phyloP scores from a whole-genome alignment of 2,329 filamentous ascomycete genomes.

The Laburnicola sp. region DNA sequence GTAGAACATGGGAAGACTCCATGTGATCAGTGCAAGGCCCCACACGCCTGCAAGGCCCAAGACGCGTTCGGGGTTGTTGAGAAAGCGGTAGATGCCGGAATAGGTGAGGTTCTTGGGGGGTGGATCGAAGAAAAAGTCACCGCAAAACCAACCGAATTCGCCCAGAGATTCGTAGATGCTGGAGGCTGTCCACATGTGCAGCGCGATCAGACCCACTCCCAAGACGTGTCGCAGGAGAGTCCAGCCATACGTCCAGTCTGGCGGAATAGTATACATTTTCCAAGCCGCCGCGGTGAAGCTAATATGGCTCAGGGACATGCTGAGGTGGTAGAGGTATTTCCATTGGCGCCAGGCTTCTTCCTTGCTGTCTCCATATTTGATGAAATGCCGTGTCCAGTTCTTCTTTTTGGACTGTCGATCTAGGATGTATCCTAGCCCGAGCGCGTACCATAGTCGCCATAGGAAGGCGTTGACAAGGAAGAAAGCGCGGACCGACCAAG shows the following conservation, averaged over 20 bases:
- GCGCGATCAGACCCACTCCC: conserved; percentile 74
- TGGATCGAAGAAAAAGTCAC: conserved; percentile 96
- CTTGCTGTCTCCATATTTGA: conserved; percentile 90
- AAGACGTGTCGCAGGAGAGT: conserved; percentile 85
- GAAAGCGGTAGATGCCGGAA: conserved; percentile 93
- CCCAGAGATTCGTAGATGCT: conserved; percentile 95
- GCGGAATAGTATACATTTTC: conserved; percentile 92
- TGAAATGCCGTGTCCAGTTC: conserved; percentile 94
- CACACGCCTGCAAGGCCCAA: conserved; percentile 93
- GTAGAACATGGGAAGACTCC: conserved; percentile 82
- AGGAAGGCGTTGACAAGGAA: conserved; percentile 79
- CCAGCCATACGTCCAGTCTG: conserved; percentile 84
- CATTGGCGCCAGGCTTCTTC: conserved; percentile 96
- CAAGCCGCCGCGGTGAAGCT: conserved; percentile 89
- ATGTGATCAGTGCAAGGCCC: conserved; percentile 92
- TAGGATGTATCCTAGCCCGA: conserved; percentile 84
- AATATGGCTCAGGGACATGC: conserved; percentile 84
- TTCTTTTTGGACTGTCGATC: conserved; percentile 86
- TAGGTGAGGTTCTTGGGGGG: conserved; percentile 82
- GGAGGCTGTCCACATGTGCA: conserved; percentile 89
- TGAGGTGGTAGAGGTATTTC: conserved; percentile 94
- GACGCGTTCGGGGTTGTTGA: conserved; percentile 96
- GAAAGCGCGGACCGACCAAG: conserved; percentile 71
- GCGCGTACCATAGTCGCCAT: conserved; percentile 90
- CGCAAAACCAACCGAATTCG: conserved; percentile 99